Percentiles rank a stretch among this genome's conserved stretches.
These are phyloP conservation scores for Cadophora sp. DNA, from an alignment of 2,329 filamentous ascomycete species.

Conservation along the genomic window DNA sequence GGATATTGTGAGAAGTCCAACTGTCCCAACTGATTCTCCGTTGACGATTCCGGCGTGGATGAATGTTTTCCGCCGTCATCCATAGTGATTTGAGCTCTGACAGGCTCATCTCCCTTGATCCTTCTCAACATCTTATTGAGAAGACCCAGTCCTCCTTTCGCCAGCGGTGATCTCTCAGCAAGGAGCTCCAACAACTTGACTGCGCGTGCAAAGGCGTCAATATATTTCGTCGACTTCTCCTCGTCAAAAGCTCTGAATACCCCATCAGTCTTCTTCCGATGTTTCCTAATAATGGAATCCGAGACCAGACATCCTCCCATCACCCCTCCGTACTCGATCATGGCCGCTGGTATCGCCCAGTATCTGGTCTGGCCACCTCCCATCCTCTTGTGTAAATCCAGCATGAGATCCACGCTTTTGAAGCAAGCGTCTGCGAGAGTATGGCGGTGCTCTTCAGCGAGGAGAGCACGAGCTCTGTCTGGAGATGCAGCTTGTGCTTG, in stretches of 20 bases:
- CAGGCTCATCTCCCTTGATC: neutral
- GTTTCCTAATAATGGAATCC: neutral
- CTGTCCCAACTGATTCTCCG: neutral
- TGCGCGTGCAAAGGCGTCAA: neutral
- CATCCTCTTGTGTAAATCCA: neutral
- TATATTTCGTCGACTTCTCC: neutral
- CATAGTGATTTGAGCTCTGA: neutral
- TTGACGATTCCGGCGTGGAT: neutral
- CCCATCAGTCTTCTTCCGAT: neutral
- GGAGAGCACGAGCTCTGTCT: neutral
- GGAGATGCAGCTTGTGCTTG: neutral
- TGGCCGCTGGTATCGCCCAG: constrained; percentile 5
- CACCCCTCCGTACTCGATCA: constrained; percentile 2
- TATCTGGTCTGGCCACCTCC: constrained; percentile 1
- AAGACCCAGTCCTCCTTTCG: neutral
- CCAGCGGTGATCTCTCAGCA: neutral
- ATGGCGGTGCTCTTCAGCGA: constrained; percentile 6
- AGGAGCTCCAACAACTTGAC: neutral
- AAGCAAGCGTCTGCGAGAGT: constrained; percentile 6
- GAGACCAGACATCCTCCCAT: neutral
- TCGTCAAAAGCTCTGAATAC: neutral
- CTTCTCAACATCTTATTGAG: neutral
- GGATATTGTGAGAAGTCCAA: neutral
- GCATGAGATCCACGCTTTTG: neutral
- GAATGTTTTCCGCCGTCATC: neutral